A percentile compares a stretch with the other conserved stretches of the same genome.
Conservation (phyloP, 192 early-diverging fungal genomes). For the Linnemannia schmuckeri region DNA sequence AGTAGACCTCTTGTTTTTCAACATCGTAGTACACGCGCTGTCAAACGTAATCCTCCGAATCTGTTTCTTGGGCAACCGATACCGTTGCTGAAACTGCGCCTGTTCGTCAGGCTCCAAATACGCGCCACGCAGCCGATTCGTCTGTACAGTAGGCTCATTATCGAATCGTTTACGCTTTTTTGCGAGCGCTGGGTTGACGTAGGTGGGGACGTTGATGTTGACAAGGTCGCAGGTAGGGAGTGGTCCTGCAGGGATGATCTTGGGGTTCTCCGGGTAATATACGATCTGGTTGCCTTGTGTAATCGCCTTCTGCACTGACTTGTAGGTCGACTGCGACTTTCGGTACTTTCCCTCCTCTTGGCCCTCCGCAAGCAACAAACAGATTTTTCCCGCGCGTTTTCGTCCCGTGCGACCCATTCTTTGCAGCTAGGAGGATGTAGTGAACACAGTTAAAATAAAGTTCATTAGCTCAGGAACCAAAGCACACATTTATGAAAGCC, state of each 20-base stretch:
- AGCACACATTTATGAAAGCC: background rate
- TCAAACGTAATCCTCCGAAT: slow-evolving; percentile 14
- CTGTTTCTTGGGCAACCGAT: slow-evolving; percentile 2
- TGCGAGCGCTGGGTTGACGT: slow-evolving; percentile 35
- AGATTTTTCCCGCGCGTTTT: slow-evolving; percentile 77
- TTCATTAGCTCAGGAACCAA: too few species aligned
- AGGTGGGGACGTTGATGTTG: slow-evolving; percentile 64
- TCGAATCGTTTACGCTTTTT: slow-evolving; percentile 44
- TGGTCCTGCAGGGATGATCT: slow-evolving; percentile 64
- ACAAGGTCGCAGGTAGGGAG: slow-evolving; percentile 64
- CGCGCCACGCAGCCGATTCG: background rate
- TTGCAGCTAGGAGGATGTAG: slow-evolving; percentile 57
- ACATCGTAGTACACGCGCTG: background rate
- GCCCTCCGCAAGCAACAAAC: slow-evolving; percentile 76
- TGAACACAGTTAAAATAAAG: background rate
- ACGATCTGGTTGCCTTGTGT: slow-evolving; percentile 60
- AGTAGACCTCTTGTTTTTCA: background rate
- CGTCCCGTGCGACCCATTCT: slow-evolving; percentile 86
- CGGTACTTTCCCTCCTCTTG: slow-evolving; percentile 73
- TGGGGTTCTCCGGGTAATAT: slow-evolving; percentile 59
- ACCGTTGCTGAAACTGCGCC: slow-evolving; percentile 25
- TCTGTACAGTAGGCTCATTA: background rate
- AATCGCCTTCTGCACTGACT: slow-evolving; percentile 74
- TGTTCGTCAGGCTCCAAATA: slow-evolving; percentile 19
- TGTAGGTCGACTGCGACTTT: slow-evolving; percentile 69